Evolutionary conservation across 2,329 filamentous ascomycete genomes (phyloP).

Genomic region (Thermomyces lanuginosus): DNA sequence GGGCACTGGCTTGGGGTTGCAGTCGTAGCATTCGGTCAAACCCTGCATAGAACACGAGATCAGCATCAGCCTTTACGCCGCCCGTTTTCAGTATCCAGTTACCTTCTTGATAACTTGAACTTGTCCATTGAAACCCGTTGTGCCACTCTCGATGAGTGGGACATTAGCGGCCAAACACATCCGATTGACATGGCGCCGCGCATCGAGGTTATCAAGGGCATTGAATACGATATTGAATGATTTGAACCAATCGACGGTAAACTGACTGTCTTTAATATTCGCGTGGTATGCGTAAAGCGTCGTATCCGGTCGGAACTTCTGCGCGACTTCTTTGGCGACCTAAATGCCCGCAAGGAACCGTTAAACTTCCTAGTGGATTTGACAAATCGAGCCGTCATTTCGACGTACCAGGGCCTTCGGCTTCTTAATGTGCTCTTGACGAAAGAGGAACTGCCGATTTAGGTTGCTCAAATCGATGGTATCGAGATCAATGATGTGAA

Average conservation of each 20-base stretch:
- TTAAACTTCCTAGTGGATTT: constrained; percentile 7
- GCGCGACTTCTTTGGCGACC: constrained; percentile 84
- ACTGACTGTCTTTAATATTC: constrained; percentile 82
- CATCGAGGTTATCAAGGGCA: constrained; percentile 88
- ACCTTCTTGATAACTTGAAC: constrained; percentile 88
- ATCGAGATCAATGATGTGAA: constrained; percentile 91
- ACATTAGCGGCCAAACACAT: constrained; percentile 91
- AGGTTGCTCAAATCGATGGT: constrained; percentile 97
- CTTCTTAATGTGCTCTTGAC: constrained; percentile 95
- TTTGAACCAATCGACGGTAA: constrained; percentile 78
- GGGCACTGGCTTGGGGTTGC: constrained; percentile 71
- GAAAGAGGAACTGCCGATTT: constrained; percentile 93
- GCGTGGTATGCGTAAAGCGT: constrained; percentile 80
- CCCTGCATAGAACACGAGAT: constrained; percentile 30
- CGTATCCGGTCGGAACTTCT: constrained; percentile 75
- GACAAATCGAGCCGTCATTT: neutral
- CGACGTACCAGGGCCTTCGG: constrained; percentile 68
- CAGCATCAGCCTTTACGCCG: neutral
- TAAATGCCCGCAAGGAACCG: constrained; percentile 20
- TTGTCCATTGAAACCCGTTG: constrained; percentile 93
- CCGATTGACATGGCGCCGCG: constrained; percentile 83
- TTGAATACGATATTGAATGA: constrained; percentile 83
- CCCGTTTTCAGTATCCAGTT: no score
- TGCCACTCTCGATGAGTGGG: constrained; percentile 87
- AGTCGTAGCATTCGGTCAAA: constrained; percentile 90